Base-by-base conservation (phyloP, 2,329 filamentous ascomycete genomes). In the Xylariomycetidae sp. region DNA sequence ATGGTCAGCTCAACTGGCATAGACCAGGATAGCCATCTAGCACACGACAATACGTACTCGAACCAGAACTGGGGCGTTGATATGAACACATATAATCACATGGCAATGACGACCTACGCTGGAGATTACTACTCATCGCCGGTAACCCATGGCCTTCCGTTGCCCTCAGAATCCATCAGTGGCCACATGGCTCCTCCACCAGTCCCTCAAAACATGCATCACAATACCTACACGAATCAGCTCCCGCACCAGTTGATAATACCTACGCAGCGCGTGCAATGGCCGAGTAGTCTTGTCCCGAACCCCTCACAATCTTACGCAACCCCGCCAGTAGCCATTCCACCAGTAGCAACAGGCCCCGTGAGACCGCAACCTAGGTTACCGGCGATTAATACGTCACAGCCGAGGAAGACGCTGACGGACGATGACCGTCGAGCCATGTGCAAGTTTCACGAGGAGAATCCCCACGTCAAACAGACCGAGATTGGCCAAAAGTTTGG, bases 401-500 rank as follows among this genome's bases (percentile, higher is more conserved):
- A 83, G 30, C 85, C 86, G 4, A 74, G 88, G 48, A 88, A 88
- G 62, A 97, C 90, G 2, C 69, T 98, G 49, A 96, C 88, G 6
- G 87, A 95, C 54, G 82, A 87, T 38, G 89, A 97, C 58, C 84
- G 92, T 44, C 77, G 88, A 46, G 77, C 80, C 27, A 98, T 98
- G 89, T 98, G 92, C 61, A 77, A 88, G 54, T 96, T 90, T 60
- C 85, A 90, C 50, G 85, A 92, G 56, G 84, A 94, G 42, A 82
- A 97, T 56, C 92, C 90, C 15, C 82, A 79, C 30, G 82, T 88
- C 28, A 95, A 95, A 64, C 92, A 98, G 66, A 92, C 88, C 13
- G 90, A 97, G 55, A 98, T 98, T 63, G 92, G 92, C 63, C 84
- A 82, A 38, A 80, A 88, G 57, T 98, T 98, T 64, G 90, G 89